Base-by-base conservation (phyloP, 805 yeast genomes). In the Cyberlindnera americana region DNA sequence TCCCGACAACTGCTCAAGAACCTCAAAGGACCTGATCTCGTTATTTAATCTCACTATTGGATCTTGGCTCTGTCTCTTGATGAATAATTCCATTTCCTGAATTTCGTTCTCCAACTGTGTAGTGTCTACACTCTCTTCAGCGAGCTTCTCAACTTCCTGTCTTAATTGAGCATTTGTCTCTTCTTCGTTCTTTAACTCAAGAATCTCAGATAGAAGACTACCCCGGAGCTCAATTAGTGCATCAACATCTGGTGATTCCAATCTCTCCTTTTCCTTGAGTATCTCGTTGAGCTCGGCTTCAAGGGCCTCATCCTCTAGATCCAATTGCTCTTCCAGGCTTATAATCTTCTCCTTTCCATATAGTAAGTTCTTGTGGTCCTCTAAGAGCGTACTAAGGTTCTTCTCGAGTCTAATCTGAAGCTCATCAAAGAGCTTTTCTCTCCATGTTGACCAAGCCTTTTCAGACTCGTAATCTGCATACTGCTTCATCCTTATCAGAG, bases 391-490 rank as follows among this genome's bases (percentile, higher is more conserved):
- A 4, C 25, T 40, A 5, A 30, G 13, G 31, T 51, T 54, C 8
- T 31, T 33, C 13, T 41, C 46, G 11, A 56, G 32, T 29, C 59
- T 41, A 3, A 34, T 29, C 5, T 48, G 37, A 10, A 53, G 40
- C 32, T 55, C 61, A 33, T 52, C 54, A 15, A 54, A 28, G 5
- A 57, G 31, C 36, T 52, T 46, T n/a, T 38, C 41, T 15, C 57
- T 40, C 61, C 61, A 57, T 2, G 49, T 25, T 11, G 46, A 44
- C 60, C 60, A 55, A 0, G 54, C 39, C 25, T 39, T 47, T 38
- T 53, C 56, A 6, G 60, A 50, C 19, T 52, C 52, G 16, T 51
- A 40, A 34, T 55, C 60, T 4, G 60, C 48, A 21, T 41, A 46
- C n/a, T 50, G 48, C 19, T 57, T 57, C 57, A 55, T 51, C 18